Percentiles rank a stretch among this genome's conserved stretches.
Conservation (phyloP, 805 yeast genomes). For the Teunomyces cretensis region DNA sequence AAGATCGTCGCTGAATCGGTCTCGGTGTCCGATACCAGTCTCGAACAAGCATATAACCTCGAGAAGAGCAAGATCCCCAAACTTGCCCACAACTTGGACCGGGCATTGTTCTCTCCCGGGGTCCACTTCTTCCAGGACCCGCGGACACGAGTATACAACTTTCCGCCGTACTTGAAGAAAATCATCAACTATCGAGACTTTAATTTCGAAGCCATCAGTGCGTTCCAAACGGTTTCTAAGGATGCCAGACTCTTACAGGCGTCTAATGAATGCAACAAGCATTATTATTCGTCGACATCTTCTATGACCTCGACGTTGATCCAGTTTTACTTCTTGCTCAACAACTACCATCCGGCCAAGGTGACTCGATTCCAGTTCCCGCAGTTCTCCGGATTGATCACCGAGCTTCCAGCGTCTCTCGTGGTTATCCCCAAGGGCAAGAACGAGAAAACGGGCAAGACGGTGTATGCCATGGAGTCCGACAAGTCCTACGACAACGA, state of each 20-base stretch:
- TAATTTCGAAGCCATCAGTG: slow-evolving; percentile 54
- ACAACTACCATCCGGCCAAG: slow-evolving; percentile 32
- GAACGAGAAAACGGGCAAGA: slow-evolving; percentile 17
- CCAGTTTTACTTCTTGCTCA: slow-evolving; percentile 71
- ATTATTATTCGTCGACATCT: slow-evolving; percentile 78
- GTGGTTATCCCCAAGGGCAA: slow-evolving; percentile 51
- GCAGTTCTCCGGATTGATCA: slow-evolving; percentile 9
- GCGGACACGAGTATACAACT: slow-evolving; percentile 71
- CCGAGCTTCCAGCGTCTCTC: slow-evolving; percentile 46
- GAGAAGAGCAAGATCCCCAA: slow-evolving; percentile 45
- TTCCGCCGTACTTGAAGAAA: slow-evolving; percentile 55
- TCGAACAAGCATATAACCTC: slow-evolving; percentile 18
- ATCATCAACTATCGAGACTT: slow-evolving; percentile 67
- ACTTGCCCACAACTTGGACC: slow-evolving; percentile 64
- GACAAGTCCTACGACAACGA: slow-evolving; percentile 70
- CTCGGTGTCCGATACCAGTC: not conserved
- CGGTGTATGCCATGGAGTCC: slow-evolving; percentile 62
- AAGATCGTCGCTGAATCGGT: slow-evolving; percentile 1
- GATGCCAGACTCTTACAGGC: slow-evolving; percentile 54
- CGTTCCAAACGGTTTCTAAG: slow-evolving; percentile 65
- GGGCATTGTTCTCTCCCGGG: slow-evolving; percentile 78
- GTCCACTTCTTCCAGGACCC: slow-evolving; percentile 79
- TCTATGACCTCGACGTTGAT: slow-evolving; percentile 77
- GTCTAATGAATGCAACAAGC: slow-evolving; percentile 37
- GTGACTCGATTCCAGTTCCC: slow-evolving; percentile 26